Evolutionary conservation across 1,139 yeast species (phyloP).

Genomic region (Yamadazyma taylorii): DNA sequence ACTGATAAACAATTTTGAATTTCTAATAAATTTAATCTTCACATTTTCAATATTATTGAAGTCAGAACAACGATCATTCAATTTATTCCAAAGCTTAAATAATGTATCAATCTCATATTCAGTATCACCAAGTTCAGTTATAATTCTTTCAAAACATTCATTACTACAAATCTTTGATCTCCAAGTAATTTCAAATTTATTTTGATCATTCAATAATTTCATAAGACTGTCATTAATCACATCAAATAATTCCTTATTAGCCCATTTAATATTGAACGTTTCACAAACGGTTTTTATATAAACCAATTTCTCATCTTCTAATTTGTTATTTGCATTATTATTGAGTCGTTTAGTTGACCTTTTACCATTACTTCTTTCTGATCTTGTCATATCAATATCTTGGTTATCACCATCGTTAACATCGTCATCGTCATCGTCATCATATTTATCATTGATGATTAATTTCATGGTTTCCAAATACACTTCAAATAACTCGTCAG

Average conservation of each 20-base stretch:
- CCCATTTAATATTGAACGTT: slow-evolving; percentile 22
- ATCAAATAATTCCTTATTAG: slow-evolving; percentile 21
- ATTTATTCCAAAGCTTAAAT: slow-evolving; percentile 23
- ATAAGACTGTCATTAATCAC: slow-evolving; percentile 24
- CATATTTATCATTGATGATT: slow-evolving; percentile 34
- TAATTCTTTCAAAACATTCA: slow-evolving; percentile 31
- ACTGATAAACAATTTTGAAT: slow-evolving; percentile 23
- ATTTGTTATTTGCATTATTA: slow-evolving; percentile 17
- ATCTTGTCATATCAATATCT: no score
- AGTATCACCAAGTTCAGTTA: slow-evolving; percentile 13
- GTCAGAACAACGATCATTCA: slow-evolving; percentile 33
- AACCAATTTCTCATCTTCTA: slow-evolving; percentile 39
- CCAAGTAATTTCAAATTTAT: slow-evolving; percentile 53
- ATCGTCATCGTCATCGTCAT: slow-evolving; percentile 23
- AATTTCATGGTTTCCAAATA: slow-evolving; percentile 39
- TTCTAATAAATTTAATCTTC: slow-evolving; percentile 47
- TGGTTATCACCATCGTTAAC: slow-evolving; percentile 33
- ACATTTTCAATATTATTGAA: slow-evolving; percentile 62
- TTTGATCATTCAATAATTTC: slow-evolving; percentile 22
- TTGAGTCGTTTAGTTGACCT: slow-evolving; percentile 12
- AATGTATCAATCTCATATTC: slow-evolving; percentile 15
- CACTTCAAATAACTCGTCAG: slow-evolving; percentile 34
- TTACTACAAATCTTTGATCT: slow-evolving; percentile 49
- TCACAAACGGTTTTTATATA: slow-evolving; percentile 34
- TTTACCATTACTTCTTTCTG: slow-evolving; percentile 11